These are phyloP conservation scores for Centella asiatica DNA, from an alignment of 129 eudicot genomes.

Conservation along the genomic window DNA sequence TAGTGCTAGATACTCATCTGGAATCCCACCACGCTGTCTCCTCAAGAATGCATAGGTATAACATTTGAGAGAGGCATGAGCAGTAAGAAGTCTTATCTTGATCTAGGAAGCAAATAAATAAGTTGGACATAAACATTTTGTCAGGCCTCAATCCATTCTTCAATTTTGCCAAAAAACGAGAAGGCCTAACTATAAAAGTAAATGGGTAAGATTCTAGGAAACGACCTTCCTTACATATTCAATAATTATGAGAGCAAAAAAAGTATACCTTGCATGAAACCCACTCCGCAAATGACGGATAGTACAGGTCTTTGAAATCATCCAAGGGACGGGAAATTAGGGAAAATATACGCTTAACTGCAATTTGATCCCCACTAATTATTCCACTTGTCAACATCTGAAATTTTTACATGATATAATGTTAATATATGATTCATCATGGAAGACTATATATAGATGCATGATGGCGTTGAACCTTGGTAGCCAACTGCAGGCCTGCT, in stretches of 20 bases:
- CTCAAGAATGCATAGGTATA: conserved; percentile 78
- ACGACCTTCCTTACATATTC: background rate
- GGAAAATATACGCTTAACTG: conserved; percentile 84
- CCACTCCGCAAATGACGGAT: conserved; percentile 99
- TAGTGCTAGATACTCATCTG: conserved; percentile 76
- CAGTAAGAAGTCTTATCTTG: conserved; percentile 81
- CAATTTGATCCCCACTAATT: conserved; percentile 85
- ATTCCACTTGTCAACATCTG: conserved; percentile 91
- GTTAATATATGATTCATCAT: conserved; percentile 11
- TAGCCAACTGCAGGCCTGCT: conserved; percentile 92
- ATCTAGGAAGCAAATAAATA: conserved; percentile 42
- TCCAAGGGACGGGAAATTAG: conserved; percentile 85
- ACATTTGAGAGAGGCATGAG: conserved; percentile 94
- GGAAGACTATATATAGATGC: background rate
- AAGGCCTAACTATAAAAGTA: background rate
- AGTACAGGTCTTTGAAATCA: conserved; percentile 82
- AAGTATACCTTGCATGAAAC: conserved; percentile 83
- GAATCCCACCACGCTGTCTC: conserved; percentile 51
- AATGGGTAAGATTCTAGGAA: too few species aligned
- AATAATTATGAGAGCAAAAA: conserved; percentile 1
- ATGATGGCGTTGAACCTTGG: conserved; percentile 50
- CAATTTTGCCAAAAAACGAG: background rate
- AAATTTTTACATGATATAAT: conserved; percentile 17
- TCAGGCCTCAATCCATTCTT: background rate
- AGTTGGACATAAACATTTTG: background rate